These are phyloP conservation scores for Yamadazyma sp. DNA, from an alignment of 1,139 yeast species.

Conservation along the genomic window DNA sequence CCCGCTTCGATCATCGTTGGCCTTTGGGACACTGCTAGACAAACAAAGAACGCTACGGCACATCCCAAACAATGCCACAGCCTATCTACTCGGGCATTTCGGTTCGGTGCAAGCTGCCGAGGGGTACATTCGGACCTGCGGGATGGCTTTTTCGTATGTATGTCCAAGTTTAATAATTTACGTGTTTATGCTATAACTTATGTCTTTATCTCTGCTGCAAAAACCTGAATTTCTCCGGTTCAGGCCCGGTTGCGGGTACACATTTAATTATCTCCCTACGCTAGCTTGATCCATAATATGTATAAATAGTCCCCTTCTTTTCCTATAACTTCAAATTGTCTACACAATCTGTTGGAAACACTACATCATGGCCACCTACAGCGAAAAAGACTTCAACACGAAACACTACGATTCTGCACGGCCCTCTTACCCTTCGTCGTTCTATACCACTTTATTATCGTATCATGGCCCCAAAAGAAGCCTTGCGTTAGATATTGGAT, in stretches of 20 bases:
- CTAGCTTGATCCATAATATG: too few species aligned
- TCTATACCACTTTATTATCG: constrained; percentile 29
- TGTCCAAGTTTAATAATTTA: not conserved
- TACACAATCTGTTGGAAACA: too few species aligned
- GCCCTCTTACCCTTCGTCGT: constrained; percentile 36
- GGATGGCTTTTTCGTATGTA: too few species aligned
- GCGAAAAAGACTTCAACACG: constrained; percentile 34
- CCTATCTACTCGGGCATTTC: too few species aligned
- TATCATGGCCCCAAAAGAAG: constrained; percentile 26
- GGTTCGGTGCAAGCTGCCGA: too few species aligned
- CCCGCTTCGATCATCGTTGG: too few species aligned
- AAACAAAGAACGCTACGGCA: too few species aligned
- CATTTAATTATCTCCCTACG: too few species aligned
- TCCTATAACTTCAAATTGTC: not conserved
- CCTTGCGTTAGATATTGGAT: constrained; percentile 68
- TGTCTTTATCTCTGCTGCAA: not conserved
- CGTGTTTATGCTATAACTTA: constrained; percentile 1
- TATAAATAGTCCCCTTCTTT: not conserved
- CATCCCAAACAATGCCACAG: too few species aligned
- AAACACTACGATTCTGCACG: constrained; percentile 39
- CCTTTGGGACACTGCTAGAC: too few species aligned
- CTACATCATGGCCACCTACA: constrained; percentile 38
- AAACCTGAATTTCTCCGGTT: constrained; percentile 4
- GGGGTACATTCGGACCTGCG: too few species aligned
- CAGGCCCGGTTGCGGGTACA: too few species aligned